These are phyloP conservation scores for Boletus fagicola DNA, from an alignment of 768 basidiomycete genomes.

Conservation along the genomic window DNA sequence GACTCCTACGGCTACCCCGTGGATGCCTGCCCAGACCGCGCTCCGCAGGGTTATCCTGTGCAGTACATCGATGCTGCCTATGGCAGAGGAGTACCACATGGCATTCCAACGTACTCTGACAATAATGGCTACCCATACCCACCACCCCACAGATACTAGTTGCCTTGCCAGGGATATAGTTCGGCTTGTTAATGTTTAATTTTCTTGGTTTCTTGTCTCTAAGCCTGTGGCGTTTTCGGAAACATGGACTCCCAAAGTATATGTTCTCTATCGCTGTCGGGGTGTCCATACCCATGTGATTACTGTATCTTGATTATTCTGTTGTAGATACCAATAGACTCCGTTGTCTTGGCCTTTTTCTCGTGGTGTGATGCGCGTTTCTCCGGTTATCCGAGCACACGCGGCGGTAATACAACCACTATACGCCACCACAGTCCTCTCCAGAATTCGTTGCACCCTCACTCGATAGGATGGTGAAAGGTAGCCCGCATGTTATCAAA, in stretches of 20 bases:
- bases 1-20: conserved; percentile 12
- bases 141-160: conserved; percentile 6
- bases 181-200: conserved; percentile 6
- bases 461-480: conserved; percentile 19
- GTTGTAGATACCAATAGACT: conserved; percentile 14
- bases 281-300: conserved; percentile 6
- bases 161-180: background rate
- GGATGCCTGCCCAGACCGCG: conserved; percentile 14
- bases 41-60: conserved; percentile 8
- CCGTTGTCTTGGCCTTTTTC: background rate
- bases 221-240: conserved; percentile 11
- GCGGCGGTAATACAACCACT: background rate
- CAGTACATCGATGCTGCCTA: conserved; percentile 11
- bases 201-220: conserved; percentile 8
- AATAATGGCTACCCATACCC: conserved; percentile 13
- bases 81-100: conserved; percentile 13
- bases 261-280: conserved; percentile 2
- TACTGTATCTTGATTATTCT: conserved; percentile 10
- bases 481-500: conserved; percentile 1
- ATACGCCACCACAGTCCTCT: background rate
- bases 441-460: background rate
- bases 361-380: background rate
- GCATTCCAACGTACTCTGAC: conserved; percentile 12
- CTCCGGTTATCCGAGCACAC: background rate
- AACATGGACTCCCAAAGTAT: conserved; percentile 12